Conservation (phyloP, 2,329 filamentous ascomycete genomes). For the Diaporthe velutina region DNA sequence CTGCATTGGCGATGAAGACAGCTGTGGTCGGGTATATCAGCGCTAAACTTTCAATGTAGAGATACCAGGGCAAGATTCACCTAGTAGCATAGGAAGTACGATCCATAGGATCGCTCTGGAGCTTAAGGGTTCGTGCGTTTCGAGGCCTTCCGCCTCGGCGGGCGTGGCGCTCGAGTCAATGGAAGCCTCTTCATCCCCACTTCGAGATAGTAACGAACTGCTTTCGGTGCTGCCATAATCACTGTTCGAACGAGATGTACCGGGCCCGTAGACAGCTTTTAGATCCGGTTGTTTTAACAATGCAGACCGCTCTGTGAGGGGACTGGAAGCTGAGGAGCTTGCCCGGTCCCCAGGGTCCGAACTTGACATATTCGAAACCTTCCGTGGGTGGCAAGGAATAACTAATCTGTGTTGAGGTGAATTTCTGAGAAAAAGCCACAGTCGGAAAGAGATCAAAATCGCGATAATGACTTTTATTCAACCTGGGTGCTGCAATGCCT, state of each 20-base stretch:
- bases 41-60: neutral
- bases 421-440: neutral
- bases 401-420: neutral
- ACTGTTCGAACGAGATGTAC: neutral
- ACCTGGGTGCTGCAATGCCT: neutral
- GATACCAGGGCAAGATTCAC: slow-evolving; percentile 30
- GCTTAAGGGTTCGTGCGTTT: neutral
- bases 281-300: slow-evolving; percentile 22
- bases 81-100: slow-evolving; percentile 45
- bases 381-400: neutral
- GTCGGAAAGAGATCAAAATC: neutral
- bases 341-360: neutral
- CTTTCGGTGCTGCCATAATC: neutral
- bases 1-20: slow-evolving; percentile 75
- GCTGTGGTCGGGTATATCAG: slow-evolving; percentile 50
- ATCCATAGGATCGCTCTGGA: slow-evolving; percentile 41
- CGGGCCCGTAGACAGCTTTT: slow-evolving; percentile 7
- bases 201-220: neutral
- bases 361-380: slow-evolving; percentile 7
- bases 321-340: neutral
- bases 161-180: slow-evolving; percentile 16
- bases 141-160: neutral
- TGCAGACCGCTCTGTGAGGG: slow-evolving; percentile 26
- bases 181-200: slow-evolving; percentile 34
- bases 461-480: neutral